phyloP scores from a whole-genome alignment of 306 rosid genomes.

The Dicorynia guianensis region DNA sequence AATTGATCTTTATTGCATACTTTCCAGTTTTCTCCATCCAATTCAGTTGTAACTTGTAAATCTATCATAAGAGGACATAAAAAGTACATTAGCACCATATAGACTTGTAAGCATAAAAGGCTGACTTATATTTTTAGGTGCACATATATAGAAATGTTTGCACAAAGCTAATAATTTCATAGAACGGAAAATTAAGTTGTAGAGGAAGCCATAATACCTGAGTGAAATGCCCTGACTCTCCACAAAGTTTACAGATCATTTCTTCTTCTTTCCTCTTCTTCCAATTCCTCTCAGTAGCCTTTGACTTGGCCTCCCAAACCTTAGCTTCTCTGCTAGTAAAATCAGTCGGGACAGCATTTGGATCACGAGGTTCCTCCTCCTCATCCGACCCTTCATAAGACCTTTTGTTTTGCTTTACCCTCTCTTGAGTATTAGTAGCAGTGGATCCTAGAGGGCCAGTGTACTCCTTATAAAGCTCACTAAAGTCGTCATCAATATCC shows the following conservation, averaged over 20 bases:
- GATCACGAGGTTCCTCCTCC: slow-evolving; percentile 84
- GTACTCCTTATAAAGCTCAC: slow-evolving; percentile 94
- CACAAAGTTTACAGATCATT: slow-evolving; percentile 95
- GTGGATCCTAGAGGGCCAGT: slow-evolving; percentile 81
- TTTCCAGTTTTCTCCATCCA: not conserved
- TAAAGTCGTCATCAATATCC: slow-evolving; percentile 87
- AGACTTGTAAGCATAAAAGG: slow-evolving; percentile 1
- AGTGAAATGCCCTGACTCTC: slow-evolving; percentile 96
- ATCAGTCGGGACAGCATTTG: slow-evolving; percentile 97
- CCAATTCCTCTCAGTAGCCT: slow-evolving; percentile 99
- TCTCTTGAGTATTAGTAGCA: slow-evolving; percentile 59
- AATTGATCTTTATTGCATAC: slow-evolving; percentile 2
- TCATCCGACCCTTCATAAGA: slow-evolving; percentile 82
- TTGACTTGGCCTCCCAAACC: slow-evolving; percentile 99
- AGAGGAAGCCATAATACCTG: slow-evolving; percentile 64
- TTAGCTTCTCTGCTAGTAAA: slow-evolving; percentile 99
- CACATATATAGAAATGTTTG: not conserved
- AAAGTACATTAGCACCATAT: not conserved
- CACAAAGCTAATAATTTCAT: not conserved
- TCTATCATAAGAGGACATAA: not conserved
- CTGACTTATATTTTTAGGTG: not conserved
- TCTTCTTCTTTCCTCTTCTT: slow-evolving; percentile 98
- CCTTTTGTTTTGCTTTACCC: slow-evolving; percentile 68
- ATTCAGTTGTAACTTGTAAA: not conserved
- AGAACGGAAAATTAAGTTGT: slow-evolving; percentile 11